phyloP scores from a whole-genome alignment of 495 filamentous ascomycete species.

The Talaromyces adpressus region DNA sequence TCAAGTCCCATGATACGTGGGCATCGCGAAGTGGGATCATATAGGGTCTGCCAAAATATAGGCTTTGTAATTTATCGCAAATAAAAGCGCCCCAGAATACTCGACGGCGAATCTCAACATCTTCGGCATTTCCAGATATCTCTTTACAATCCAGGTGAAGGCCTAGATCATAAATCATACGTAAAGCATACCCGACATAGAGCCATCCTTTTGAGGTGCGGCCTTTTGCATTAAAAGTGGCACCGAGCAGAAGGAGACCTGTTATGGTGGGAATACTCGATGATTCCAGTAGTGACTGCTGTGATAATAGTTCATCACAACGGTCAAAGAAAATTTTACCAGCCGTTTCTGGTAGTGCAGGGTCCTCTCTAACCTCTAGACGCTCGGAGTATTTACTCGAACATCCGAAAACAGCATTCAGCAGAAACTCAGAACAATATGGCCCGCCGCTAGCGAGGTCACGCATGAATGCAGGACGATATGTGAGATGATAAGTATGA shows the following conservation, averaged over 20 bases:
- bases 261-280: constrained; percentile 21
- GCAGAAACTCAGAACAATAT: constrained; percentile 27
- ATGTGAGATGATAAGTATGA: constrained; percentile 24
- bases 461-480: constrained; percentile 34
- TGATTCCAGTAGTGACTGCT: constrained; percentile 12
- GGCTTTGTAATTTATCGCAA: constrained; percentile 26
- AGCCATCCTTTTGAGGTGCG: constrained; percentile 24
- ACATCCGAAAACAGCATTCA: constrained; percentile 32
- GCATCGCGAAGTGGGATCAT: constrained; percentile 15
- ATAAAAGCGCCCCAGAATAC: constrained; percentile 36
- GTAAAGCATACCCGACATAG: constrained; percentile 24
- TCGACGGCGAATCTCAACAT: constrained; percentile 29
- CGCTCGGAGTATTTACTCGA: constrained; percentile 24
- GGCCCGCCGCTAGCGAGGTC: constrained; percentile 25
- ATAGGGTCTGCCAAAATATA: constrained; percentile 26
- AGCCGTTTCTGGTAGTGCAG: constrained; percentile 14
- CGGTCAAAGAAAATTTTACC: constrained; percentile 22
- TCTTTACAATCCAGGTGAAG: constrained; percentile 22
- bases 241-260: constrained; percentile 18
- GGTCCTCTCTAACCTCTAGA: constrained; percentile 23
- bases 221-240: constrained; percentile 18
- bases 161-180: constrained; percentile 32
- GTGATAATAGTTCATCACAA: constrained; percentile 16
- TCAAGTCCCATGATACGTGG: constrained; percentile 16
- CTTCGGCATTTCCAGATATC: constrained; percentile 15